Conservation (phyloP, 2,329 filamentous ascomycete genomes). For the Talaromyces sp. region DNA sequence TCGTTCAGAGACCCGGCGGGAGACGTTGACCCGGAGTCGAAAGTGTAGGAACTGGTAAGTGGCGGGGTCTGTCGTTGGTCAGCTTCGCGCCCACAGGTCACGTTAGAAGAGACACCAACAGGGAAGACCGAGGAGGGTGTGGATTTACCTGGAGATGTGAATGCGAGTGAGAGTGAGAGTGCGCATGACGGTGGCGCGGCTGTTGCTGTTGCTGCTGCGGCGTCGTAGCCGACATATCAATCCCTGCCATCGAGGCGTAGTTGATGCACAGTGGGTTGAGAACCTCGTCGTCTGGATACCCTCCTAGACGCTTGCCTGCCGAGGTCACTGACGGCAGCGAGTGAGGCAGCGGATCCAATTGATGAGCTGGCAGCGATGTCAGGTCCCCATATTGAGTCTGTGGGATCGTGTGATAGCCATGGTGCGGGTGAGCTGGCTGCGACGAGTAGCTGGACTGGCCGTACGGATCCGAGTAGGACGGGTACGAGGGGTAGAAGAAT, state of each 20-base stretch:
- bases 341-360: slow-evolving; percentile 39
- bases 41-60: slow-evolving; percentile 31
- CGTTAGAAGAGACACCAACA: slow-evolving; percentile 4
- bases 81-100: slow-evolving; percentile 8
- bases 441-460: slow-evolving; percentile 24
- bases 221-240: slow-evolving; percentile 41
- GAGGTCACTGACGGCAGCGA: slow-evolving; percentile 35
- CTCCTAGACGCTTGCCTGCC: slow-evolving; percentile 47
- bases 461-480: slow-evolving; percentile 38
- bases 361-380: slow-evolving; percentile 28
- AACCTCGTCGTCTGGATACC: slow-evolving; percentile 50
- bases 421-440: slow-evolving; percentile 21
- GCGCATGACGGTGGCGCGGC: slow-evolving; percentile 15
- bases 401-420: slow-evolving; percentile 18
- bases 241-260: slow-evolving; percentile 55
- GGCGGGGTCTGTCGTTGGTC: slow-evolving; percentile 30
- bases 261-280: slow-evolving; percentile 57
- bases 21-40: slow-evolving; percentile 39
- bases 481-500: slow-evolving; percentile 49
- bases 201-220: slow-evolving; percentile 14
- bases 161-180: slow-evolving; percentile 14
- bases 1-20: slow-evolving; percentile 32
- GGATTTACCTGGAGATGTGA: slow-evolving; percentile 40
- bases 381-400: slow-evolving; percentile 26
- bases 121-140: slow-evolving; percentile 21